Base-by-base conservation (phyloP, 148 eudicot species). In the Selenicereus undatus region DNA sequence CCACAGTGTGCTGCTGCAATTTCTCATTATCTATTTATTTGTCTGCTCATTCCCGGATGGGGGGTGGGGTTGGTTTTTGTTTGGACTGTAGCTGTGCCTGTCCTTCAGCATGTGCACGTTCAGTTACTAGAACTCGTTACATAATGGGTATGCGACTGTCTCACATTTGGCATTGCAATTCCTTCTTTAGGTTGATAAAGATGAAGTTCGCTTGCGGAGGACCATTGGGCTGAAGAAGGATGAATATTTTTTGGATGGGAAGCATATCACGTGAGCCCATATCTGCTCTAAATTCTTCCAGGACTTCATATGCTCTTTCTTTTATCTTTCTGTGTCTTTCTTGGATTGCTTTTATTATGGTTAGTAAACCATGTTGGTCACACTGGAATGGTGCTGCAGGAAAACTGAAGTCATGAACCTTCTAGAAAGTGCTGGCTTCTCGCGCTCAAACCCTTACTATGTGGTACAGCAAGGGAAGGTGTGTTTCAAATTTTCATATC, bases 381-480 rank as follows among this genome's bases (percentile, higher is more conserved):
- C 16, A 45, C 20, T 43, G 64, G 43, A 56, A 17, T 81, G 48
- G 54, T 80, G 27, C 66, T 89, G 86, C 88, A 96, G 99, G 88
- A 97, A 97, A 85, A 94, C 93, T 24, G 99, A 97, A 91, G 99
- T 97, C 79, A 92, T 89, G 95, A 97, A 94, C 86, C 89, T 97
- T 80, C 91, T 94, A 35, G 99, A 97, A 87, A 94, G 98, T 90
- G 99, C 98, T 79, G 99, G 99, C 4, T 97, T 97, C 82, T 97
- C 99, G 84, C 98, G 99, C 76, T 97, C 99, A 78, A 97, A 97
- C 80, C 98, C 99, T 76, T 97, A 97, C 84, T 94, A 97, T 88
- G 99, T 97, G 81, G 98, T 97, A 84, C 98, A 97, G 87, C 99
- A 97, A 86, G 99, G 99, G 81, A 94, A 97, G 85, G 98, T 95